Percentiles rank a stretch among this genome's conserved stretches.
phyloP scores from a whole-genome alignment of 495 filamentous ascomycete genomes.

The Penicillium subrubescens region DNA sequence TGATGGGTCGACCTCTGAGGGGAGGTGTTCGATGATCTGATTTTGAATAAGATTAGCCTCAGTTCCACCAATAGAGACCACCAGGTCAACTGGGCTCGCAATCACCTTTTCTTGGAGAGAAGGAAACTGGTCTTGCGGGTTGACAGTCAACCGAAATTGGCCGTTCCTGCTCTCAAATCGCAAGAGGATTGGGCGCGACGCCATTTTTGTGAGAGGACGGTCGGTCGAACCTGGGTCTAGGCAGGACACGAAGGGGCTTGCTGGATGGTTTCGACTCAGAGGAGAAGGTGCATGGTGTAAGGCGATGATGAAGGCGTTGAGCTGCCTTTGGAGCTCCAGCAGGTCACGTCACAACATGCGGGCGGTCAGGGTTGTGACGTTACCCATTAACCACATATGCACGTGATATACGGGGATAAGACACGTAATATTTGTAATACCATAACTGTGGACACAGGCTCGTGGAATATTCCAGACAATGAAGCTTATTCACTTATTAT shows the following conservation, averaged over 20 bases:
- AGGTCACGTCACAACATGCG: slow-evolving; percentile 29
- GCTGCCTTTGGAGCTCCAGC: slow-evolving; percentile 19
- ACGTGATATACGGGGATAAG: background rate
- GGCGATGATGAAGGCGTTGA: slow-evolving; percentile 3
- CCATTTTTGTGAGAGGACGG: slow-evolving; percentile 30
- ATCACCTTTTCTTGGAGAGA: slow-evolving; percentile 48
- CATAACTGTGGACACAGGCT: background rate
- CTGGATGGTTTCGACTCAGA: background rate
- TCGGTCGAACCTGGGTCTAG: background rate
- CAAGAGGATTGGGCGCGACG: slow-evolving; percentile 48
- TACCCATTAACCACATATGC: slow-evolving; percentile 6
- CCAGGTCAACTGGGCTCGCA: background rate
- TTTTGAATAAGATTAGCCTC: slow-evolving; percentile 6
- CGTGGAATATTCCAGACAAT: background rate
- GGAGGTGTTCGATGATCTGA: slow-evolving; percentile 65
- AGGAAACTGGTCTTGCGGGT: slow-evolving; percentile 49
- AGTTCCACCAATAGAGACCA: background rate
- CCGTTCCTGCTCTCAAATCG: slow-evolving; percentile 59
- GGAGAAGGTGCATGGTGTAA: slow-evolving; percentile 7
- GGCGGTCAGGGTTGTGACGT: slow-evolving; percentile 34
- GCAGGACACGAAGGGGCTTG: background rate
- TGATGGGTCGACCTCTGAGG: slow-evolving; percentile 68
- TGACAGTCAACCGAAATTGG: slow-evolving; percentile 55
- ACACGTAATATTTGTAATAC: background rate
- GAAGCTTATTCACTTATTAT: background rate